Evolutionary conservation across 202 grass and related monocot species (phyloP).

Genomic region (Miscanthus sacchariflorus): DNA sequence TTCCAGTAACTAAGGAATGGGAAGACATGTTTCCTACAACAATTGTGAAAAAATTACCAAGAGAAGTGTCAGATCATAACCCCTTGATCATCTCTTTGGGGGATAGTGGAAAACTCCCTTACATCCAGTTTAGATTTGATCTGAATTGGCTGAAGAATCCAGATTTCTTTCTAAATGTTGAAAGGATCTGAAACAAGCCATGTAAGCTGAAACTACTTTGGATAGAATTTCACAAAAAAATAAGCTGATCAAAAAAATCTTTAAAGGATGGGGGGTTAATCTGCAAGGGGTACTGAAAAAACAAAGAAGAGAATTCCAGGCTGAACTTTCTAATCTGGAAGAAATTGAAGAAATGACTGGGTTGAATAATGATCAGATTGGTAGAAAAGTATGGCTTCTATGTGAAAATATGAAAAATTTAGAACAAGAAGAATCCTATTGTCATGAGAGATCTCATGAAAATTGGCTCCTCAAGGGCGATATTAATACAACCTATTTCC

Average conservation of each 20-base stretch:
- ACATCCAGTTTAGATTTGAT: too few relatives aligned
- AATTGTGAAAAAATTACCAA: accelerated
- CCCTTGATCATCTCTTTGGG: too few relatives aligned
- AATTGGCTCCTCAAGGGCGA: not conserved
- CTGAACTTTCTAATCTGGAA: too few relatives aligned
- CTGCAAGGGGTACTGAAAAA: accelerated
- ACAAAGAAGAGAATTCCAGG: too few relatives aligned
- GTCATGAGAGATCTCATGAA: not conserved
- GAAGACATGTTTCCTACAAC: accelerated
- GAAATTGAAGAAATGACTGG: too few relatives aligned
- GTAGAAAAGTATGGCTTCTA: accelerated
- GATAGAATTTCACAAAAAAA: not conserved
- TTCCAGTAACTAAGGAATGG: not conserved
- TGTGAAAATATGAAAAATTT: too few relatives aligned
- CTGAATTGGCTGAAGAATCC: not conserved
- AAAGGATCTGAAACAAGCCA: too few relatives aligned
- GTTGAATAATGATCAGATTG: too few relatives aligned
- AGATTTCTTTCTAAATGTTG: not conserved
- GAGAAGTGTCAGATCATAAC: not conserved
- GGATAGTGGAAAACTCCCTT: too few relatives aligned
- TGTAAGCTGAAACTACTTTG: not conserved
- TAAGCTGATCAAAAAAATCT: not conserved
- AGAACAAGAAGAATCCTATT: not conserved
- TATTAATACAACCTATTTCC: not conserved
- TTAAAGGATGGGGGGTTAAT: not conserved